Evolutionary conservation across 73 alveolate species (phyloP), one percentile per base, ranked within the genome.

Genomic region (Paramecium octaurelia): DNA sequence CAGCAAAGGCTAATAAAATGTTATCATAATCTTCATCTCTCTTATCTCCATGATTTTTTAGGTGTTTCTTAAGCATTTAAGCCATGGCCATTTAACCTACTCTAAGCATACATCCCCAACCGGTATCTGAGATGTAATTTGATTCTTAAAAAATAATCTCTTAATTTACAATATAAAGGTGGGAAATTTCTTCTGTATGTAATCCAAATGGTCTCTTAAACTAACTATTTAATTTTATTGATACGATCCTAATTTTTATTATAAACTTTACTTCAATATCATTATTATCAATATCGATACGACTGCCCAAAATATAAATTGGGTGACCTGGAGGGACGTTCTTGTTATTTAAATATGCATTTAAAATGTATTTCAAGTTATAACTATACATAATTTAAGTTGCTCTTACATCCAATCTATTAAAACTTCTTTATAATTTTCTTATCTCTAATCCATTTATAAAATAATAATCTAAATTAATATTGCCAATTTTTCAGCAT

Each of bases 31-130:
- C 94, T 16, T 71, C 77, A 29, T 89, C 88, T 83, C 88, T 68
- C 50, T 89, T 89, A 44, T 70, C 94, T 71, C 54, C 91, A 71
- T 89, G 90, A 46, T 89, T 58, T 46, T 70, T 83, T 20, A 89
- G 54, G 64, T 89, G 94, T 46, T 64, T 70, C 50, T 83, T 89
- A 20, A 89, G 58, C 27, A 59, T 83, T 40, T 89, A 57, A 36
- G 94, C 94, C 57, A 89, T 59, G 4, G 94, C 94, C 94, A 89
- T 89, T 23, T 89, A 70, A 16, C 94, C 94, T 27, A 71, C 94
- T 46, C 94, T 77, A 16, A 89, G 50, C 94, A 89, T 89, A 31
- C 94, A 89, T 4, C 94, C 94, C 94, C 94, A 89, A 8, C 94
- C 94, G n/a, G 94, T 71, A 71, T 89, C 94, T 58, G 89, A 59